Percentiles rank a stretch among this genome's conserved stretches.
Conservation (phyloP, 2,329 filamentous ascomycete genomes). For the Aspergillus puulaauensis region DNA sequence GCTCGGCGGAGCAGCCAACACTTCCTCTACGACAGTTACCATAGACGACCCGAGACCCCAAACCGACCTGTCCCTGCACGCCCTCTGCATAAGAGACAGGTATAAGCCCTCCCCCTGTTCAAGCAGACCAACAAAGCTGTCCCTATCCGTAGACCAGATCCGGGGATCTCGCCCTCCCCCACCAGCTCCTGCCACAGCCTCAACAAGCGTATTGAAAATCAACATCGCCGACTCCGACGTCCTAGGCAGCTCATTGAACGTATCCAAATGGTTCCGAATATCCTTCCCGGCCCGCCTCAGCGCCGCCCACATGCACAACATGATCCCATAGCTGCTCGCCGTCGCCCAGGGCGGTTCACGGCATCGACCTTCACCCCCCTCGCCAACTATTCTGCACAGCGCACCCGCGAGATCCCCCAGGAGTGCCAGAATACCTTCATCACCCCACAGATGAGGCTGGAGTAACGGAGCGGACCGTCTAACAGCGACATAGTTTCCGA, state of each 20-base stretch:
- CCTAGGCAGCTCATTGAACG: slow-evolving; percentile 17
- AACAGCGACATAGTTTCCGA: neutral
- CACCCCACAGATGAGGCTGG: neutral
- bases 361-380: slow-evolving; percentile 18
- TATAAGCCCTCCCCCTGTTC: neutral
- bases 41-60: slow-evolving; percentile 1
- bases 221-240: slow-evolving; percentile 23
- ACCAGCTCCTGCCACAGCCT: neutral
- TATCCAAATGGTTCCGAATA: slow-evolving; percentile 18
- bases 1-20: neutral
- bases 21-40: neutral
- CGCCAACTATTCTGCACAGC: neutral
- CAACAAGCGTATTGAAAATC: slow-evolving; percentile 27
- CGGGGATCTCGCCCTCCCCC: neutral
- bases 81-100: neutral
- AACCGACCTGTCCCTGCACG: neutral
- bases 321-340: slow-evolving; percentile 27
- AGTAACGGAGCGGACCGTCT: neutral
- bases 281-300: slow-evolving; percentile 28
- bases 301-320: slow-evolving; percentile 32
- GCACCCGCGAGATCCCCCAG: neutral
- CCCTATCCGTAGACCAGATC: neutral
- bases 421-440: neutral
- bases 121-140: neutral
- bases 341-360: slow-evolving; percentile 33